A percentile compares a stretch with the other conserved stretches of the same genome.
phyloP scores from a whole-genome alignment of 2,329 filamentous ascomycete genomes.

The Scedosporium minutisporum region DNA sequence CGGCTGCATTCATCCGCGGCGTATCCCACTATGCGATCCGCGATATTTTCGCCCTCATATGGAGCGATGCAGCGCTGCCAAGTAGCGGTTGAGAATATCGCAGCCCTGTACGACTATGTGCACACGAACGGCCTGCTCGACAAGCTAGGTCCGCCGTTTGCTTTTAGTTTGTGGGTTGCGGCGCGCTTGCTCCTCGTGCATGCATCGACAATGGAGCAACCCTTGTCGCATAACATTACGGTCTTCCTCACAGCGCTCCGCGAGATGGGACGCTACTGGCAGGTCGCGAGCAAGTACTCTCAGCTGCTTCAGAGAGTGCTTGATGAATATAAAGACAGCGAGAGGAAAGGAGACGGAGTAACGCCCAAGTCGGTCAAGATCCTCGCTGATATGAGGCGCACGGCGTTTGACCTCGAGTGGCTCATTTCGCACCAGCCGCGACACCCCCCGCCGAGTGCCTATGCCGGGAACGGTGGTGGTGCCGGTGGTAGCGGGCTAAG shows the following conservation, averaged over 20 bases:
- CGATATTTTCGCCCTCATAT: conserved; percentile 83
- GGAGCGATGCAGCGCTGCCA: conserved; percentile 77
- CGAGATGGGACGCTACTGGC: conserved; percentile 76
- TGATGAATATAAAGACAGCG: conserved; percentile 74
- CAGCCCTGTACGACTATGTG: conserved; percentile 69
- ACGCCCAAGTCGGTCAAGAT: conserved; percentile 80
- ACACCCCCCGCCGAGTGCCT: conserved; percentile 16
- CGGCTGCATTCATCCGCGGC: conserved; percentile 85
- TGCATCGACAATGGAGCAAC: conserved; percentile 79
- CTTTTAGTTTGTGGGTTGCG: conserved; percentile 87
- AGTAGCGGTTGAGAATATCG: conserved; percentile 73
- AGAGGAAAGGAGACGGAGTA: conserved; percentile 62
- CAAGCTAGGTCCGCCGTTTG: conserved; percentile 81
- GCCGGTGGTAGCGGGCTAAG: not conserved
- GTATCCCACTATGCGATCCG: conserved; percentile 80
- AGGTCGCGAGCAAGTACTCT: conserved; percentile 74
- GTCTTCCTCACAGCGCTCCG: conserved; percentile 75
- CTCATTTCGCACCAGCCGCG: conserved; percentile 74
- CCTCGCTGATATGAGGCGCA: conserved; percentile 81
- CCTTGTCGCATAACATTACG: conserved; percentile 67
- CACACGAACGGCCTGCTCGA: conserved; percentile 63
- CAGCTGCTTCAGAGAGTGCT: conserved; percentile 71
- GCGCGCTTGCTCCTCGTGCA: conserved; percentile 81
- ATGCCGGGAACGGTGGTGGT: not conserved
- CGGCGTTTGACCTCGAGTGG: conserved; percentile 83